Percentiles rank a stretch among this genome's conserved stretches.
These are phyloP conservation scores for Globisporangium orthogonon DNA, from an alignment of 352 stramenopile genomes.

Conservation along the genomic window DNA sequence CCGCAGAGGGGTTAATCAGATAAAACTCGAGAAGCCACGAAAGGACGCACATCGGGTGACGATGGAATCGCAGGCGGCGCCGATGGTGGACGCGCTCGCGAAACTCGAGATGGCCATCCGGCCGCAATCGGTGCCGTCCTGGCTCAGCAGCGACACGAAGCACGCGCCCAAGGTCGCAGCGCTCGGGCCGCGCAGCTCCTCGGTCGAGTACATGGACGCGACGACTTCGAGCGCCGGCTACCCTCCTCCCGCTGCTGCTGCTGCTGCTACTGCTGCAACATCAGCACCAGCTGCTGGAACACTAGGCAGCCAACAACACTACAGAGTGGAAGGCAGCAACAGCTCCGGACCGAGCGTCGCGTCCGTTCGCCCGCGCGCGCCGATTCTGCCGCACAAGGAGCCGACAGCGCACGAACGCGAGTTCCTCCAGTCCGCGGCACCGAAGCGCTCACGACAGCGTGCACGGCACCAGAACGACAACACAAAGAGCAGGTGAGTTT, in stretches of 20 bases:
- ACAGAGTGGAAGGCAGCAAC: neutral
- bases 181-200: slow-evolving; percentile 40
- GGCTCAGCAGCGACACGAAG: slow-evolving; percentile 66
- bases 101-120: slow-evolving; percentile 70
- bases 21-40: slow-evolving; percentile 1
- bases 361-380: slow-evolving; percentile 45
- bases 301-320: neutral
- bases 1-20: too few relatives aligned
- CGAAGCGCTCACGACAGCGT: slow-evolving; percentile 42
- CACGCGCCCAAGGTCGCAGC: slow-evolving; percentile 55
- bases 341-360: slow-evolving; percentile 9
- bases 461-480: slow-evolving; percentile 18
- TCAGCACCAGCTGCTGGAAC: neutral
- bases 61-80: slow-evolving; percentile 6
- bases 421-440: slow-evolving; percentile 30
- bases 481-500: slow-evolving; percentile 28
- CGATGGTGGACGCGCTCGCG: slow-evolving; percentile 48
- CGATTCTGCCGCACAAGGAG: slow-evolving; percentile 55
- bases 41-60: neutral
- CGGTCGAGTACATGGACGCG: slow-evolving; percentile 46
- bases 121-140: slow-evolving; percentile 64
- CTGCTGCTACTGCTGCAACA: neutral
- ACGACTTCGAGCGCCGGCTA: neutral
- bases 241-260: neutral
- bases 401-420: slow-evolving; percentile 17